These are phyloP conservation scores for Stemphylium lycopersici DNA, from an alignment of 2,329 filamentous ascomycete species.

Conservation along the genomic window DNA sequence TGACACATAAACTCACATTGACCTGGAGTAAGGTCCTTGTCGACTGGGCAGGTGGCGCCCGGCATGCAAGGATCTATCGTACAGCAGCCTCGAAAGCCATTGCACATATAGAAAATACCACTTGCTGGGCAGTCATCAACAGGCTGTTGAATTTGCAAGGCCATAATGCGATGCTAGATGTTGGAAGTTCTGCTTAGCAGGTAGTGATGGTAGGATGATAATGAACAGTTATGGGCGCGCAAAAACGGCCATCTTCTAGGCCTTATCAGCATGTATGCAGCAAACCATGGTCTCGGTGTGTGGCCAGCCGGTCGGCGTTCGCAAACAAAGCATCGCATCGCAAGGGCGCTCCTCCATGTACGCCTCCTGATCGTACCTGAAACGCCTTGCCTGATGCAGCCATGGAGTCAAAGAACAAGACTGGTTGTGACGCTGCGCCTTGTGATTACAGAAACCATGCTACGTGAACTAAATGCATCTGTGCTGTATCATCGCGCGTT, in stretches of 20 bases:
- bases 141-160: constrained; percentile 6
- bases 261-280: constrained; percentile 5
- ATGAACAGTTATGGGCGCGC: neutral
- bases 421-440: neutral
- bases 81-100: constrained; percentile 34
- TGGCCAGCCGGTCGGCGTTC: constrained; percentile 7
- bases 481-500: neutral
- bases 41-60: constrained; percentile 25
- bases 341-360: constrained; percentile 12
- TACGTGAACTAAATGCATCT: neutral
- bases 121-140: constrained; percentile 21
- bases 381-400: constrained; percentile 9
- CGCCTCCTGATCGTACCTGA: constrained; percentile 8
- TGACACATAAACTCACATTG: constrained; percentile 20
- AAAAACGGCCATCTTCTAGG: neutral
- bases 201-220: neutral
- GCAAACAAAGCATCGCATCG: constrained; percentile 21
- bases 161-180: constrained; percentile 15
- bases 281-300: neutral
- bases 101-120: constrained; percentile 30
- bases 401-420: constrained; percentile 4
- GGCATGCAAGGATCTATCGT: constrained; percentile 30
- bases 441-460: neutral
- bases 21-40: constrained; percentile 24
- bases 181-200: neutral